Base-by-base conservation (phyloP, 257 asterid species). In the Catharanthus roseus region DNA sequence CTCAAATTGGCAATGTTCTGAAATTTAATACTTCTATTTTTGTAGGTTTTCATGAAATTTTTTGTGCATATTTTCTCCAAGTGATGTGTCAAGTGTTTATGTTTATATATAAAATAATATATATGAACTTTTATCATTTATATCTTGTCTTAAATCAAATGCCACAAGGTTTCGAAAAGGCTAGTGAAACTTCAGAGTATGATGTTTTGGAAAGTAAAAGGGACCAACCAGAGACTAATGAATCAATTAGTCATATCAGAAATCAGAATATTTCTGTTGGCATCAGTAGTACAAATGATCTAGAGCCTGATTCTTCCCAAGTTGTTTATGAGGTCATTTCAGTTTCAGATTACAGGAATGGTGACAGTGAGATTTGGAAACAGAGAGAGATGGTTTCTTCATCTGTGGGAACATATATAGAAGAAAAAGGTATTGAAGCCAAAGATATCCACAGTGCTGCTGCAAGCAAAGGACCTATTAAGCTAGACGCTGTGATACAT, bases 191-290 rank as follows among this genome's bases (percentile, higher is more conserved):
- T 0, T 41, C 55, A 61, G 55, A 73, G 38, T 71, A 66, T 38
- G 81, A 70, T 51, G 74, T 74, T 71, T 58, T 51, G 57, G 77
- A 63, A 26, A 74, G 49, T 67, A 77, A 76, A 65, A 77, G 9
- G 11, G 61, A 68, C 70, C 79, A 73, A 65, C 72, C 73, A 31
- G 87, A 29, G 50, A 76, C 54, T 34, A 69, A 19, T 49, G 39
- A 49, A 51, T 53, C 74, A 16, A 36, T 33, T 44, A 56, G 57
- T 50, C 82, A 53, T 74, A 28, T 77, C 13, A 69, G 57, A 10
- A 53, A 63, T 21, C 74, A 77, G 77, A 77, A 72, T 63, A 68
- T 74, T 74, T 60, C 82, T 68, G 76, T 47, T 70, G 88, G 34
- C 31, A 26, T 41, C 18, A 63, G 47, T 36, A 47, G 23, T 45